Conservation (phyloP, 2,329 filamentous ascomycete species). For the Aspergillus arachidicola region DNA sequence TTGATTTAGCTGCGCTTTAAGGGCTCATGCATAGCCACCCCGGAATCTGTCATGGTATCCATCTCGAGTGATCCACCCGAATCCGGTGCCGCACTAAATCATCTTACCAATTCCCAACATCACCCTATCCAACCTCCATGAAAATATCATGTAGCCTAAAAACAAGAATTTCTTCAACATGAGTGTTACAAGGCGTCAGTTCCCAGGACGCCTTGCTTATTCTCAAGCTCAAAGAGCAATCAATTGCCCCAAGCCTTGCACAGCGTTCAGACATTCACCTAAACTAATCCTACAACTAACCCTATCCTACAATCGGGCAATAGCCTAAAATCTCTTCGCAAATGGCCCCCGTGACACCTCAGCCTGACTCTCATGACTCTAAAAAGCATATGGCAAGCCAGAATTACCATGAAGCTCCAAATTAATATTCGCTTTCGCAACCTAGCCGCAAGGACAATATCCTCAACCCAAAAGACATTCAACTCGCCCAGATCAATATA, state of each 20-base stretch:
- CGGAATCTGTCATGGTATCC: constrained; percentile 1
- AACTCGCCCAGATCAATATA: constrained; percentile 50
- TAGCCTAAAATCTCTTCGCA: constrained; percentile 5
- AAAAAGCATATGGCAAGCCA: constrained; percentile 46
- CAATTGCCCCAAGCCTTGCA: neutral
- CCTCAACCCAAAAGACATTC: constrained; percentile 49
- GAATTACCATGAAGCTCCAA: constrained; percentile 50
- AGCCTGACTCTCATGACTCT: constrained; percentile 27
- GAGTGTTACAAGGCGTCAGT: neutral
- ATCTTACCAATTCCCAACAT: neutral
- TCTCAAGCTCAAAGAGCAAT: neutral
- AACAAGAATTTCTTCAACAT: neutral
- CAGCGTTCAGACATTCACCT: neutral
- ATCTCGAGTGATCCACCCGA: neutral
- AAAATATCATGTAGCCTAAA: neutral
- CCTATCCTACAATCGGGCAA: constrained; percentile 1
- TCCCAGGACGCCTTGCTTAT: neutral
- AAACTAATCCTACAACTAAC: neutral
- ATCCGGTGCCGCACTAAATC: neutral
- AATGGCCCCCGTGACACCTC: constrained; percentile 16
- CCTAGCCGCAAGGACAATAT: constrained; percentile 43
- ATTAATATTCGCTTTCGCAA: constrained; percentile 47
- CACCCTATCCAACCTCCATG: neutral
- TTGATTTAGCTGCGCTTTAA: neutral
- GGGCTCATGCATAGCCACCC: constrained; percentile 7